Evolutionary conservation across 139 green algal genomes (phyloP), one percentile per base, ranked within the genome.

Genomic region (Haematococcus lacustris): DNA sequence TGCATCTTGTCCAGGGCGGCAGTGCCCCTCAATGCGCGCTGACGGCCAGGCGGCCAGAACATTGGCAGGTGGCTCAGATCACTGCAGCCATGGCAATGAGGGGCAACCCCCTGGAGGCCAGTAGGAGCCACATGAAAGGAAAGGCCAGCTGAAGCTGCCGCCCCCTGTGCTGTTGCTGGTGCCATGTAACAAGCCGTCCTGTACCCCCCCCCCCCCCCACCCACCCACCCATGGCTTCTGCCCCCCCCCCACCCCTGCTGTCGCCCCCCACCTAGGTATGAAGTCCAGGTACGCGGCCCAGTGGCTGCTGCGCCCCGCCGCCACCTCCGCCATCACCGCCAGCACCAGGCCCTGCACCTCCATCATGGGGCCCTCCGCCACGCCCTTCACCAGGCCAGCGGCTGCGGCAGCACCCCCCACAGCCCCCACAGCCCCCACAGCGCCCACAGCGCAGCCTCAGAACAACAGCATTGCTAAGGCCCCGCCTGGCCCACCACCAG

Each of bases 271-370:
- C n/a, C n/a, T n/a, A 2, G 83, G 83, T 23, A 88, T 70, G 47
- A 84, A 81, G 17, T 35, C 61, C 57, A 85, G 65, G 75, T 88
- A 88, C 0, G 77, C 69, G 26, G 21, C 51, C 83, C 83, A 88
- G 3, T 38, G 61, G 3, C 68, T 81, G 7, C 74, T 26, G 3
- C 4, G n/a, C 25, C 75, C 75, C 0, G 65, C 69, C 0, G 41
- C 35, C 32, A 51, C 57, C 60, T 83, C 81, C 30, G 71, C 68
- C 83, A 88, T 88, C 1, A 85, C 74, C 7, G 79, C 83, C 17
- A 88, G 40, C 17, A 88, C 72, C 0, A 88, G 71, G 34, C 79
- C 83, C 38, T 88, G 83, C 0, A 88, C 73, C 81, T 86, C 68
- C 3, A 64, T 30, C 5, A 66, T 38, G 17, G 68, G 64, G 57